phyloP scores from a whole-genome alignment of 352 stramenopile genomes.

The Pythium rhizo-oryzae region DNA sequence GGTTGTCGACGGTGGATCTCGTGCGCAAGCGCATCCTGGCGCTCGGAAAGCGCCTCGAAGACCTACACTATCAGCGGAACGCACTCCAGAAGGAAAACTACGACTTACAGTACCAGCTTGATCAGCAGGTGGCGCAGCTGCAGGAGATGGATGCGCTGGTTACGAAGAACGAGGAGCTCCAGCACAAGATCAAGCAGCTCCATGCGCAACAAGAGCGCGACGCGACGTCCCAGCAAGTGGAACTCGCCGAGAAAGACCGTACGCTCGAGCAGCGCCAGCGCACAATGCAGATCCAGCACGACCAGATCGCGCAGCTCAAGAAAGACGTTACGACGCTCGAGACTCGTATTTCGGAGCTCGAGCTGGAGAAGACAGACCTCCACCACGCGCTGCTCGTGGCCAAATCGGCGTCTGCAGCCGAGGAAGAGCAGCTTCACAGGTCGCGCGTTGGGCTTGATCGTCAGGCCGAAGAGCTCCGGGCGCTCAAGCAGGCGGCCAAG shows the following conservation, averaged over 20 bases:
- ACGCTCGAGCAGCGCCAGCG: constrained; percentile 33
- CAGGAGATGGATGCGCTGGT: constrained; percentile 46
- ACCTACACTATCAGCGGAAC: constrained; percentile 74
- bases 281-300: constrained; percentile 34
- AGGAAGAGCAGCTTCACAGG: constrained; percentile 55
- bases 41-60: constrained; percentile 64
- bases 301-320: constrained; percentile 35
- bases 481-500: constrained; percentile 56
- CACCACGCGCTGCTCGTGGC: constrained; percentile 36
- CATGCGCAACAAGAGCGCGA: constrained; percentile 30
- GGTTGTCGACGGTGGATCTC: constrained; percentile 38
- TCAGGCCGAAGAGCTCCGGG: constrained; percentile 61
- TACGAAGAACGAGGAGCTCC: constrained; percentile 38
- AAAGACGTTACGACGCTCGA: constrained; percentile 27
- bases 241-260: constrained; percentile 33
- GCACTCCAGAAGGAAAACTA: constrained; percentile 78
- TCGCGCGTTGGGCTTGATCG: constrained; percentile 38
- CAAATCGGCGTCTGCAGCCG: constrained; percentile 42
- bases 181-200: constrained; percentile 43
- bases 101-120: constrained; percentile 66
- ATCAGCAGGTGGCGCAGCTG: constrained; percentile 53
- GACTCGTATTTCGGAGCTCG: constrained; percentile 22
- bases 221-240: background rate
- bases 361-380: constrained; percentile 43
- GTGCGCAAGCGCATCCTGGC: constrained; percentile 66